Conservation (phyloP, 1,139 yeast species). For the Nadsonia starkeyi-henricii region DNA sequence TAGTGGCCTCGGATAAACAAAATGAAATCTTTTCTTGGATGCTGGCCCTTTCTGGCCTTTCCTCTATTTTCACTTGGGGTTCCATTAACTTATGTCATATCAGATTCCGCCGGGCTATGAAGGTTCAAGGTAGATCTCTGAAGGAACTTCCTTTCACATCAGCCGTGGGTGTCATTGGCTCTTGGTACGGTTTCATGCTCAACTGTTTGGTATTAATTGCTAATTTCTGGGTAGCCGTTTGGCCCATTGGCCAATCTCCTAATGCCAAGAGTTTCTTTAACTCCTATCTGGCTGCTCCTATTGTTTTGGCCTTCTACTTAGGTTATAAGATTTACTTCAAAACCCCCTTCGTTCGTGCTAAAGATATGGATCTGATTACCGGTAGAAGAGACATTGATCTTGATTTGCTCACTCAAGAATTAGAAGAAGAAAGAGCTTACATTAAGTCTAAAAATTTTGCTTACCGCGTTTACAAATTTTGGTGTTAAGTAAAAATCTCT, state of each 20-base stretch:
- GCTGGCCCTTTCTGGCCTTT: too few relatives aligned
- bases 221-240: constrained; percentile 71
- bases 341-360: constrained; percentile 27
- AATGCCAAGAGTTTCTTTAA: constrained; percentile 34
- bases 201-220: constrained; percentile 56
- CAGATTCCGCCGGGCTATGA: constrained; percentile 66
- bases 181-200: constrained; percentile 47
- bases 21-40: constrained; percentile 71
- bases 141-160: constrained; percentile 59
- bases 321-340: constrained; percentile 37
- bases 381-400: constrained; percentile 43
- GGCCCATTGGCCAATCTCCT: constrained; percentile 39
- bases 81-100: constrained; percentile 64
- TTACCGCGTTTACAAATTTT: constrained; percentile 1
- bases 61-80: constrained; percentile 76
- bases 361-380: constrained; percentile 31
- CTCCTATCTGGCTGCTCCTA: constrained; percentile 40
- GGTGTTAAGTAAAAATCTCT: constrained; percentile 10
- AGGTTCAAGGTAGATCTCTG: constrained; percentile 45
- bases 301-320: constrained; percentile 35
- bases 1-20: constrained; percentile 26
- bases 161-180: constrained; percentile 58
- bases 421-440: constrained; percentile 35
- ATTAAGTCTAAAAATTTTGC: not conserved
- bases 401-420: constrained; percentile 33